A percentile compares a stretch with the other conserved stretches of the same genome.
These are phyloP conservation scores for Dioscorea cayenensis DNA, from an alignment of 116 monocot species.

Conservation along the genomic window DNA sequence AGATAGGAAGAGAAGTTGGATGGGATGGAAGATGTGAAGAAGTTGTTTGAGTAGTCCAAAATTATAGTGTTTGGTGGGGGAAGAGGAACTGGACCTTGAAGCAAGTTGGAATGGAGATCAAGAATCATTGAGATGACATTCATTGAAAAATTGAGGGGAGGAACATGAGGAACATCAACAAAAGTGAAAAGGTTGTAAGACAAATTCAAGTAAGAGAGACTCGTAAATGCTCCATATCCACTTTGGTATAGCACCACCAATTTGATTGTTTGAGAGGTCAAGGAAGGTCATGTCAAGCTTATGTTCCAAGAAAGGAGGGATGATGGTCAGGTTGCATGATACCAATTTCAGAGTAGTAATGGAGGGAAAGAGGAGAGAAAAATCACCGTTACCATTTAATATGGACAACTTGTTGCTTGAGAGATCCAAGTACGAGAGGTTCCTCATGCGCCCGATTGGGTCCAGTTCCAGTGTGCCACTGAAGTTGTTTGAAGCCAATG, in stretches of 20 bases:
- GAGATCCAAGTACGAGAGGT: conserved; percentile 55
- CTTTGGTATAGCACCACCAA: conserved; percentile 43
- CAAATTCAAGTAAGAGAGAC: conserved; percentile 33
- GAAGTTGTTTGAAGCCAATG: conserved; percentile 49
- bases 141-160: conserved; percentile 10
- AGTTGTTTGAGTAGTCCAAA: conserved; percentile 70
- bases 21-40: conserved; percentile 44
- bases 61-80: conserved; percentile 23
- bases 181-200: conserved; percentile 43
- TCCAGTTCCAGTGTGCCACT: conserved; percentile 38
- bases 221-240: conserved; percentile 44
- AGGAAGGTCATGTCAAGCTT: conserved; percentile 9
- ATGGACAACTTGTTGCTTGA: conserved; percentile 33
- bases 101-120: conserved; percentile 57
- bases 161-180: conserved; percentile 13
- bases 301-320: not conserved
- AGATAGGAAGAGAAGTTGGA: conserved; percentile 29
- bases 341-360: not conserved
- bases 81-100: conserved; percentile 52
- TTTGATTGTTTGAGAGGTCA: conserved; percentile 56
- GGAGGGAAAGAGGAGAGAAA: not conserved
- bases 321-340: not conserved
- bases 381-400: not conserved
- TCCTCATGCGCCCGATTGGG: conserved; percentile 26
- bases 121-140: conserved; percentile 14